Conservation (phyloP, 441 rosid species). For the Mallotus japonicus region DNA sequence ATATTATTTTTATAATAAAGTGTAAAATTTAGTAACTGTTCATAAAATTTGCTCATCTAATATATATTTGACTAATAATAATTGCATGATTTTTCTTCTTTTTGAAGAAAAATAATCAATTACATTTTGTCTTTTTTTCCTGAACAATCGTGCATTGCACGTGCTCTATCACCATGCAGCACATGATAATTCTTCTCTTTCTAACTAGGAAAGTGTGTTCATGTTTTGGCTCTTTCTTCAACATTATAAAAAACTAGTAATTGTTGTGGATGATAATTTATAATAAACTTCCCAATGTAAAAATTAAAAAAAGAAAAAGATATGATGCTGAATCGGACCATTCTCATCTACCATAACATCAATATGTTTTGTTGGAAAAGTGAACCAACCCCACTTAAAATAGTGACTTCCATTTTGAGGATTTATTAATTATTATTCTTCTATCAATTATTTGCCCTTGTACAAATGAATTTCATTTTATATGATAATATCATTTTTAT, state of each 20-base stretch:
- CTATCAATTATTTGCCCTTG: not conserved
- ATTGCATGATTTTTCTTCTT: not conserved
- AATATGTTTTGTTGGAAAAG: not conserved
- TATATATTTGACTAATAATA: too few relatives aligned
- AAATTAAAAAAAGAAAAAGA: not conserved
- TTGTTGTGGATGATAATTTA: not conserved
- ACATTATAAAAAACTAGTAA: not conserved
- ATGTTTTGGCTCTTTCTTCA: not conserved
- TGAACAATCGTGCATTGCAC: conserved; percentile 41
- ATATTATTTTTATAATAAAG: too few relatives aligned
- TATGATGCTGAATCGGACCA: conserved; percentile 7
- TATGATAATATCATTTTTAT: too few relatives aligned
- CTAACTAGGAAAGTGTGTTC: conserved; percentile 17
- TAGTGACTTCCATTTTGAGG: not conserved
- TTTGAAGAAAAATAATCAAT: conserved; percentile 16
- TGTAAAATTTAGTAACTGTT: too few relatives aligned
- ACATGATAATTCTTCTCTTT: conserved; percentile 9
- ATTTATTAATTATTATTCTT: not conserved
- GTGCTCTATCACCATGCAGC: conserved; percentile 30
- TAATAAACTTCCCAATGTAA: not conserved
- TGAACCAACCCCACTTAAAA: conserved; percentile 2
- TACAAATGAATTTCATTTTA: not conserved
- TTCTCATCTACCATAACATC: not conserved
- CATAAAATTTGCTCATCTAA: too few relatives aligned
- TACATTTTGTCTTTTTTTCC: conserved; percentile 29